These are phyloP conservation scores for Verticillium longisporum DNA, from an alignment of 2,329 filamentous ascomycete species.

Conservation along the genomic window DNA sequence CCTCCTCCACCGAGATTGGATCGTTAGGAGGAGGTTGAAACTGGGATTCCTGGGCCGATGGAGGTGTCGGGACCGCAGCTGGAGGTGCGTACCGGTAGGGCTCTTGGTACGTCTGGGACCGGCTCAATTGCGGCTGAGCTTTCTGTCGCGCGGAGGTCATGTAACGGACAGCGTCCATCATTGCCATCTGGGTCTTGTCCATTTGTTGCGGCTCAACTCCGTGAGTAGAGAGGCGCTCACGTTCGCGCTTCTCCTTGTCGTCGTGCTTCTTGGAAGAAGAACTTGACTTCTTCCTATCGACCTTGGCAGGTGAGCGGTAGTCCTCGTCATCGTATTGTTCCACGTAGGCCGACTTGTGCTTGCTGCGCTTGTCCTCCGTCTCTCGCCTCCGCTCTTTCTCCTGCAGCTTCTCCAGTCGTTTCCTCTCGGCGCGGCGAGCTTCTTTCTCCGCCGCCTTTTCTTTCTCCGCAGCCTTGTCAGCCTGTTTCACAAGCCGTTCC, in stretches of 20 bases:
- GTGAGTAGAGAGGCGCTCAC: constrained; percentile 2
- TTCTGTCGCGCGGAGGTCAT: constrained; percentile 8
- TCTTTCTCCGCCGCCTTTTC: constrained; percentile 18
- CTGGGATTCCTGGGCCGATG: constrained; percentile 1
- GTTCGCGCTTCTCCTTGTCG: constrained; percentile 8
- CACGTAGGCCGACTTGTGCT: constrained; percentile 22
- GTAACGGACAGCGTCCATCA: constrained; percentile 9
- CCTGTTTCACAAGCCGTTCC: constrained; percentile 12
- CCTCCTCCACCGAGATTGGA: constrained; percentile 1
- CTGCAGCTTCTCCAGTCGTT: constrained; percentile 21
- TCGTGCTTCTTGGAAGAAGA: constrained; percentile 28
- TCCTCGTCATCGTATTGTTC: constrained; percentile 25
- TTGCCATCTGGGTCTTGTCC: constrained; percentile 3
- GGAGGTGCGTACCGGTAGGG: constrained; percentile 4
- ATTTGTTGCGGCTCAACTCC: constrained; percentile 1
- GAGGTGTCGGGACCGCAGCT: constrained; percentile 7
- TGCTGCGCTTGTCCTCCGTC: constrained; percentile 25
- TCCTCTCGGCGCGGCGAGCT: constrained; percentile 25
- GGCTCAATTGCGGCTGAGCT: constrained; percentile 1
- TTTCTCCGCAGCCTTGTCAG: constrained; percentile 14
- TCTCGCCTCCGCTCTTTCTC: constrained; percentile 31
- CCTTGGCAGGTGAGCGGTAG: constrained; percentile 11
- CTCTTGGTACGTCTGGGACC: constrained; percentile 5
- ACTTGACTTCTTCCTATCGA: constrained; percentile 30
- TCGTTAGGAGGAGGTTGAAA: constrained; percentile 4